Base-by-base conservation (phyloP, 1,284 basidiomycete species). In the Tetrapyrgos nigripes region DNA sequence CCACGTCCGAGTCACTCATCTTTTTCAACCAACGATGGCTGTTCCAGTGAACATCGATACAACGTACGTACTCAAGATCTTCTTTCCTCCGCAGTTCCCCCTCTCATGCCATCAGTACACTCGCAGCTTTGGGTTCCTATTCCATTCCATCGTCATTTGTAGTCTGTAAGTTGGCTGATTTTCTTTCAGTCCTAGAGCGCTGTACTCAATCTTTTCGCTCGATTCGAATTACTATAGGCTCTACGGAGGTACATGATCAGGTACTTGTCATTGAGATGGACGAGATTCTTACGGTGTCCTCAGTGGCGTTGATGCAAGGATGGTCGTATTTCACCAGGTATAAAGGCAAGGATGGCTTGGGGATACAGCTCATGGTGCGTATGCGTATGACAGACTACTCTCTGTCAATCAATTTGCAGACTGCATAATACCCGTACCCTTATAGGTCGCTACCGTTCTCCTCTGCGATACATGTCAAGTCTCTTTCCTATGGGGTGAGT, bases 251-350 rank as follows among this genome's bases (percentile, higher is more conserved):
- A 13, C 9, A 43, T 31, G 27, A n/a, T 50, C 5, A n/a, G 31
- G 51, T 9, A 14, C 13, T 37, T 35, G 8, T 27, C 4, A 8
- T 46, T n/a, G 9, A 17, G 5, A 27, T 13, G 5, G 33, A 40
- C 17, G 26, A 28, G 6, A 19, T 44, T 8, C 3, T 26, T 17
- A 52, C 35, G 21, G 3, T 6, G 19, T 2, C 27, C 37, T 4
- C 31, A 61, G 59, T 52, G 43, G 59, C 55, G 14, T 48, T 50
- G 17, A 47, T 61, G 49, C 59, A 61, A 27, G 55, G 50, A 40
- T 61, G 59, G 59, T 54, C 57, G 43, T 61, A 61, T 23, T 61
- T 53, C 24, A 55, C 55, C 9, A 53, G 50, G 50, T 61, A 57
- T 33, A 27, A 40, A n/a, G 35, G 24, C 45, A 29, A 40, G 21